These are phyloP conservation scores for Sphagnum tenellum DNA, from an alignment of 225 moss, liverwort and hornwort genomes.

Conservation along the genomic window DNA sequence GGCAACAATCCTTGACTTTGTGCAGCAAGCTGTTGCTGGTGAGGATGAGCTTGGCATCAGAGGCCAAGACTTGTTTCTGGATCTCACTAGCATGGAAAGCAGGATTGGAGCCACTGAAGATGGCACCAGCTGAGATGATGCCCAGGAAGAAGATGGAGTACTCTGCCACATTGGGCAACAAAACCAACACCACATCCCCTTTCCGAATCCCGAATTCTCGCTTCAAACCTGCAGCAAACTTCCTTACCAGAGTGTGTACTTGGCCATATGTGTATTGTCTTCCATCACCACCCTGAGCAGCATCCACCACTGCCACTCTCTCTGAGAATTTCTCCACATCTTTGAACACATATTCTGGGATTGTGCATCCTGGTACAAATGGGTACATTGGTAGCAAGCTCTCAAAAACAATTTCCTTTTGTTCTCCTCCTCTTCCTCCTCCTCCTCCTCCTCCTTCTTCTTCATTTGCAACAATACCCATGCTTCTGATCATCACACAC, in stretches of 20 bases:
- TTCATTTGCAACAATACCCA: too few relatives aligned
- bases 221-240: conserved; percentile 51
- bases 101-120: conserved; percentile 83
- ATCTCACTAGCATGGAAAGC: conserved; percentile 72
- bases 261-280: conserved; percentile 72
- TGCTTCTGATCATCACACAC: too few relatives aligned
- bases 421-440: not conserved
- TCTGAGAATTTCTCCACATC: conserved; percentile 36
- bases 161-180: conserved; percentile 81
- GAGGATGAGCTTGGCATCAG: conserved; percentile 73
- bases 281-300: conserved; percentile 33
- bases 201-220: conserved; percentile 40
- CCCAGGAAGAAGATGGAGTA: conserved; percentile 83
- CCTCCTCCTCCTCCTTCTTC: too few relatives aligned
- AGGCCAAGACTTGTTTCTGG: conserved; percentile 44
- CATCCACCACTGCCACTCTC: conserved; percentile 69
- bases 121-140: conserved; percentile 62
- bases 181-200: conserved; percentile 82
- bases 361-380: conserved; percentile 29
- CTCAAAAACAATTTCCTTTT: conserved; percentile 31
- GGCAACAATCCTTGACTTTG: conserved; percentile 24
- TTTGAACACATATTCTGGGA: conserved; percentile 66
- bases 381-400: conserved; percentile 44
- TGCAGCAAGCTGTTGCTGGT: conserved; percentile 27
- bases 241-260: conserved; percentile 40